Evolutionary conservation across 2,329 filamentous ascomycete genomes (phyloP).

Genomic region (Penicillium sp.): DNA sequence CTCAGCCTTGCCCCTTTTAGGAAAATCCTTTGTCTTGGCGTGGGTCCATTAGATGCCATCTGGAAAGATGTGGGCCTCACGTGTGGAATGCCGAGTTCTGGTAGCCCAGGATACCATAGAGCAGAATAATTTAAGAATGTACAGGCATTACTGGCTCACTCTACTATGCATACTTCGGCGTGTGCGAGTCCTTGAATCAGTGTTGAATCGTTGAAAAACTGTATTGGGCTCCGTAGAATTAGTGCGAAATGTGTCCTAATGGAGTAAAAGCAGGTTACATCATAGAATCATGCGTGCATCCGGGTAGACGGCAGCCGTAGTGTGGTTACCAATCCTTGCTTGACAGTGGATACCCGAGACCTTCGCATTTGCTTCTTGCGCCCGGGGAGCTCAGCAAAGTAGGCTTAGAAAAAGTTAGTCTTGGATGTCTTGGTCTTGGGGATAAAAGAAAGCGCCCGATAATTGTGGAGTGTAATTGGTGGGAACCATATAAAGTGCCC

Average conservation of each 20-base stretch:
- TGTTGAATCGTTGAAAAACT: not conserved
- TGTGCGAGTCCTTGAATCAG: not conserved
- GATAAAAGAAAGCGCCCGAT: not conserved
- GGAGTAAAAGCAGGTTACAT: not conserved
- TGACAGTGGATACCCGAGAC: not conserved
- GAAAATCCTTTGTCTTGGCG: not conserved
- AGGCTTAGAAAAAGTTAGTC: slow-evolving; percentile 2
- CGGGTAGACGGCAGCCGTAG: slow-evolving; percentile 1
- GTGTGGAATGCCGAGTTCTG: slow-evolving; percentile 12
- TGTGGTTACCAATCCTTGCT: not conserved
- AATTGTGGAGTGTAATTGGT: not conserved
- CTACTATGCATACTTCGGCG: slow-evolving; percentile 9
- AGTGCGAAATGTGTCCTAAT: not conserved
- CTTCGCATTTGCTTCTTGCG: not conserved
- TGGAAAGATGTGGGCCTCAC: slow-evolving; percentile 16
- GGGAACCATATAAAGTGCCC: not conserved
- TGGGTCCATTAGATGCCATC: slow-evolving; percentile 5
- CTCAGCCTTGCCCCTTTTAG: slow-evolving; percentile 1
- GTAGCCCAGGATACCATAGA: slow-evolving; percentile 4
- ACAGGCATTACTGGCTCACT: not conserved
- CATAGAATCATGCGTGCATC: not conserved
- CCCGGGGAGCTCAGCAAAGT: slow-evolving; percentile 8
- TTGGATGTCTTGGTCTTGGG: not conserved
- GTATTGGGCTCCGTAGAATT: not conserved
- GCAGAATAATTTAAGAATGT: slow-evolving; percentile 11